Percentiles rank a stretch among this genome's conserved stretches.
These are phyloP conservation scores for Coemansia furcata DNA, from an alignment of 192 early-diverging fungal species.

Conservation along the genomic window DNA sequence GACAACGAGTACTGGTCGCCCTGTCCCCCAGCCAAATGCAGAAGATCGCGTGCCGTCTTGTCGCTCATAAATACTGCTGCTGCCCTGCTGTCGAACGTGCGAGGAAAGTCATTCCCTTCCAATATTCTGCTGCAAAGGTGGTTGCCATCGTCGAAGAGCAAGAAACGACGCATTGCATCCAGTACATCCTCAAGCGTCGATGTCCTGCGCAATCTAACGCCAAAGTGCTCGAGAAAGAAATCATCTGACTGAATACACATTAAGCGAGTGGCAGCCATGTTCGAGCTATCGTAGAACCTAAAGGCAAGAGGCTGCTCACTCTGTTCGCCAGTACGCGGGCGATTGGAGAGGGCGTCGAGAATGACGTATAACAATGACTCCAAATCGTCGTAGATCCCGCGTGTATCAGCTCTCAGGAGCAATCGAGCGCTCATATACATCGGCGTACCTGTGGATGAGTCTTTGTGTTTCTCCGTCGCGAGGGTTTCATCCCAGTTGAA, in stretches of 20 bases:
- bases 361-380: constrained; percentile 21
- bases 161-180: background rate
- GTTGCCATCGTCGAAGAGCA: background rate
- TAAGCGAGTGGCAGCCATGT: background rate
- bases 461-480: no score
- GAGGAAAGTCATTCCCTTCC: background rate
- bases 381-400: constrained; percentile 12
- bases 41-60: background rate
- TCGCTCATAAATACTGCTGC: background rate
- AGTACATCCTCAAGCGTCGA: background rate
- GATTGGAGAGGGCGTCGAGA: background rate
- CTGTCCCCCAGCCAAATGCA: background rate
- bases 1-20: background rate
- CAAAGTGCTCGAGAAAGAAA: background rate
- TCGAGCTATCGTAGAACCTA: background rate
- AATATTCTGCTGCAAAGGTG: background rate
- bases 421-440: background rate
- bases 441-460: no score
- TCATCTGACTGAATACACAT: background rate
- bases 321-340: background rate
- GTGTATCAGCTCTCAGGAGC: background rate
- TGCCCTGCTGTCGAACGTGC: background rate
- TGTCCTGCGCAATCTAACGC: background rate
- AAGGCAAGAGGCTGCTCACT: background rate
- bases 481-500: no score